Evolutionary conservation across 108 stramenopile species (phyloP), one percentile per base, ranked within the genome.

Genomic region (Hondaea fermentalgiana): DNA sequence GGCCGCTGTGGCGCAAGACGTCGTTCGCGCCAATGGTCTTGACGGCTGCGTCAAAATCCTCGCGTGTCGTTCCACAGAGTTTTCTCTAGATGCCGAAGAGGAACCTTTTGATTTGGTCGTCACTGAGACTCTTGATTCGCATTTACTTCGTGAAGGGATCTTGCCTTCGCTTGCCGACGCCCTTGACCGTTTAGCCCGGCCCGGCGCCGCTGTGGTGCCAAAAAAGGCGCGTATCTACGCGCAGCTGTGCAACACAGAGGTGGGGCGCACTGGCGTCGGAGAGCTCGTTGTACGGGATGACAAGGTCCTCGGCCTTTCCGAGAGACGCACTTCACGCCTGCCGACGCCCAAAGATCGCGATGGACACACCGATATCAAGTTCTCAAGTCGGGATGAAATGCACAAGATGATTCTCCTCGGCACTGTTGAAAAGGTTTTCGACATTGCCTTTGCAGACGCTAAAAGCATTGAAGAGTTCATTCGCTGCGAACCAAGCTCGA

Each of bases 101-200:
- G 89, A 23, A 0, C 72, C 59, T 21, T 17, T 87, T 5, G 93
- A 94, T 47, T 55, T 94, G 58, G 49, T 92, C 35, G 60, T 94
- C 35, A 91, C 91, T 44, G 93, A 94, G 72, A 64, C 93, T 19
- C 87, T 92, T 29, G 93, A 94, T 88, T 93, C 93, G 19, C 90
- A 90, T 5, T 91, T 94, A 5, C 87, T 94, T 35, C 91, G 92
- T 28, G 93, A 94, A 58, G 92, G 90, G 16, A 53, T 92, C 42
- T 21, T 94, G 51, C 92, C 92, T 5, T 83, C 90, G 12, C 57
- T 92, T 23, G 44, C 88, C 14, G 91, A 94, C 88, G 93, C 93
- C 23, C 59, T 53, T 4, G 44, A 88, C 28, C 60, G 89, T 21
- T 72, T 92, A 28, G 28, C 90, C 14, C n/a, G 5, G 14, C 72